These are phyloP conservation scores for Jacaranda copaia DNA, from an alignment of 257 asterid species.

Conservation along the genomic window DNA sequence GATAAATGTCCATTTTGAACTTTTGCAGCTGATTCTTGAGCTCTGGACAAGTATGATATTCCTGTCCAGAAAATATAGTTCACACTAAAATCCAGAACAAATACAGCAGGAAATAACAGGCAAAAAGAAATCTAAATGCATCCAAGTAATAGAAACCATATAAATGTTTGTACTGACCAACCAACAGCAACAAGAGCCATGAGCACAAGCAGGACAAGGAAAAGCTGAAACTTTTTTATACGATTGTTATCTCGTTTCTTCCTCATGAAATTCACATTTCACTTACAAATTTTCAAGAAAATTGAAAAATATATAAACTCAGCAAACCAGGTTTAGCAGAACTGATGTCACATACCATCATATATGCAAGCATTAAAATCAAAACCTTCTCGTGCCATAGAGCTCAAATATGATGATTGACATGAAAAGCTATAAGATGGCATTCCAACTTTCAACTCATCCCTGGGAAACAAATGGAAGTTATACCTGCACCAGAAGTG, in stretches of 20 bases:
- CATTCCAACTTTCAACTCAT: slow-evolving; percentile 84
- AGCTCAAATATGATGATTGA: slow-evolving; percentile 75
- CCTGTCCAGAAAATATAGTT: slow-evolving; percentile 56
- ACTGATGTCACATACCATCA: slow-evolving; percentile 62
- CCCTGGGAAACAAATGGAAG: slow-evolving; percentile 94
- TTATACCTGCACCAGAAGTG: slow-evolving; percentile 69
- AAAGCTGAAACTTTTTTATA: neutral
- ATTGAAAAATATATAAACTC: neutral
- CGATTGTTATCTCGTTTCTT: slow-evolving; percentile 11
- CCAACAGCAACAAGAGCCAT: neutral
- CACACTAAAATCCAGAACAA: slow-evolving; percentile 25
- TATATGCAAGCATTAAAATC: slow-evolving; percentile 93
- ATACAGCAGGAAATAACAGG: slow-evolving; percentile 16
- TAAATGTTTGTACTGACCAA: neutral
- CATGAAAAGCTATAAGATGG: slow-evolving; percentile 87
- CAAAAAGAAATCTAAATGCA: neutral
- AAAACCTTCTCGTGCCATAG: slow-evolving; percentile 87
- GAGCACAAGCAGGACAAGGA: neutral
- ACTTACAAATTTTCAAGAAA: slow-evolving; percentile 3
- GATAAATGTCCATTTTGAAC: slow-evolving; percentile 54
- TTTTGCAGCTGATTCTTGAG: slow-evolving; percentile 72
- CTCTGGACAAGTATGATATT: slow-evolving; percentile 89
- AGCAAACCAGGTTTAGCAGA: neutral
- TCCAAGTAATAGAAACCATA: neutral
- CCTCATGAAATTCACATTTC: slow-evolving; percentile 13